Base-by-base conservation (phyloP, 768 basidiomycete genomes). In the Tremella mesenterica region DNA sequence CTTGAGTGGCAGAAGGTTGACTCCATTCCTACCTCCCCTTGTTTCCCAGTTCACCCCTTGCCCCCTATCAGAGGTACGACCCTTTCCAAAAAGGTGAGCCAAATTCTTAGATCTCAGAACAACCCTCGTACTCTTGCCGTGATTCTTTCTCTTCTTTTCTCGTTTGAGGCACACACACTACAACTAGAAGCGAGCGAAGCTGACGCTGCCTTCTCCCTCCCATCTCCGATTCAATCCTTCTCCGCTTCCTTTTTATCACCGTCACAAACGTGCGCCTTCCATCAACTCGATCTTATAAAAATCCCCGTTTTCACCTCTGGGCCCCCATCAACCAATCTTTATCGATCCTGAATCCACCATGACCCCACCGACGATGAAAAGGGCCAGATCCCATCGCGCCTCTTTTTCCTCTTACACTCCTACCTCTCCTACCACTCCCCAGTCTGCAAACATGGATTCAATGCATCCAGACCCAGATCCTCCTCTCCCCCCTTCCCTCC, bases 381-480 rank as follows among this genome's bases (percentile, higher is more conserved):
- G 44, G 21, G n/a, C 44, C 5, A 18, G 25, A 16, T 26, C n/a
- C n/a, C 44, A 23, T 26, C 21, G 38, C n/a, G 52, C 31, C 26
- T 28, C 29, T 39, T 49, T 65, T 49, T 59, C 61, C 55, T 62
- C 56, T 52, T 48, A 47, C 25, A 51, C 14, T 48, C 20, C 39
- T 7, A 27, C 41, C 6, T 4, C 45, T 27, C 23, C 27, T 6
- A 29, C 36, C 57, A 38, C 29, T 28, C 2, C 46, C n/a, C 21
- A 44, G 12, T 18, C 29, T 38, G 47, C 50, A 62, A 69, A 38
- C 21, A 73, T 71, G 69, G 69, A 71, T 44, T 67, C 68, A 14
- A 73, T 71, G 67, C 62, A 64, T 39, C 71, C 71, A 20, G 71
- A 73, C 66, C 71, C 71, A n/a, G 54, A 61, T 16, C 69, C 69